A percentile compares a stretch with the other conserved stretches of the same genome.
phyloP scores from a whole-genome alignment of 345 rosid species.

The Sonneratia caseolaris region DNA sequence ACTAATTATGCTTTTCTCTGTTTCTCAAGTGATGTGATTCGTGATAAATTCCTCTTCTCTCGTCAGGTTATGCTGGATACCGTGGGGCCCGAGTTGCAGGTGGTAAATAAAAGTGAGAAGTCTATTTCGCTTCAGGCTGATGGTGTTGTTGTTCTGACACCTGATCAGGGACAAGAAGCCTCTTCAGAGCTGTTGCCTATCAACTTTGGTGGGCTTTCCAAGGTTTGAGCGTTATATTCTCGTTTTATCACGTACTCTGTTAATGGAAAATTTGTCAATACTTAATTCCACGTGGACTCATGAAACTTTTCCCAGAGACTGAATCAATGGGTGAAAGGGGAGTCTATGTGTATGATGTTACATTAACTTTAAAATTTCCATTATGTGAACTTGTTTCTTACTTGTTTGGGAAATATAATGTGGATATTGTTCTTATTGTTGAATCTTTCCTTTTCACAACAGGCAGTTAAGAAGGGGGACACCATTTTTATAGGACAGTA shows the following conservation, averaged over 20 bases:
- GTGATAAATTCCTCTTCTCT: not conserved
- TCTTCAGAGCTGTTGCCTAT: conserved; percentile 82
- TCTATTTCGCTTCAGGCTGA: conserved; percentile 66
- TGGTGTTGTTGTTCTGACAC: conserved; percentile 68
- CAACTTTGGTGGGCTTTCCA: conserved; percentile 73
- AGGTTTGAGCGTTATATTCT: conserved; percentile 28
- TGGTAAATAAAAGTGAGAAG: conserved; percentile 62
- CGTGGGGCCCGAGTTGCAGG: conserved; percentile 90
- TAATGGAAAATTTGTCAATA: not conserved
- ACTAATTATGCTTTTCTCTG: not conserved
- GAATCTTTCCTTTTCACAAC: not conserved
- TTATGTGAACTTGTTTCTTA: not conserved
- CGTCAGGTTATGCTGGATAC: conserved; percentile 92
- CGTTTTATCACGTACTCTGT: not conserved
- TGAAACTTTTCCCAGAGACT: not conserved
- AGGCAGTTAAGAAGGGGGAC: conserved; percentile 93
- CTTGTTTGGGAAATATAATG: not conserved
- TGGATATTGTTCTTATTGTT: not conserved
- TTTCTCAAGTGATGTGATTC: not conserved
- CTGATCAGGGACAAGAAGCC: conserved; percentile 66
- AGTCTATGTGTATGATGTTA: not conserved
- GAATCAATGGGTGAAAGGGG: not conserved
- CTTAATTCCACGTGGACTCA: not conserved
- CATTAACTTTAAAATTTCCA: not conserved
- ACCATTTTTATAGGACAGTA: conserved; percentile 90